Base-by-base conservation (phyloP, 2,329 filamentous ascomycete genomes). In the Sporothrix sp. region DNA sequence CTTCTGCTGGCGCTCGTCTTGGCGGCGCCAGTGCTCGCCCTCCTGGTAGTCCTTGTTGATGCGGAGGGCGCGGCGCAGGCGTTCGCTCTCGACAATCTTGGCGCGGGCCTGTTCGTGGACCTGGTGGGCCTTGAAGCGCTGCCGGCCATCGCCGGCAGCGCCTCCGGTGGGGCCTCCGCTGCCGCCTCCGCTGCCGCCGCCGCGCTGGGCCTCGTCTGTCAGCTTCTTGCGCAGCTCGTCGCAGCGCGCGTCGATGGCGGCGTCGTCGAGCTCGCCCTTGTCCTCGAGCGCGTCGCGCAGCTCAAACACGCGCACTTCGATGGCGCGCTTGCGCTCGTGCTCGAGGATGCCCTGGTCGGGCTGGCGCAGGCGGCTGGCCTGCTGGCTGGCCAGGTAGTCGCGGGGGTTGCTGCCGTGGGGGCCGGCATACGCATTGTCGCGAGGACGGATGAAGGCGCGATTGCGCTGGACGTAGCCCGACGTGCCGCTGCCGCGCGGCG, bases 401-500 rank as follows among this genome's bases (percentile, higher is more conserved):
- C 82, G 83, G 59, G 86, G 74, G 52, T 71, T 74, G 62, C 86
- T 81, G 56, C 80, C 81, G 30, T 81, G 79, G 28, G 82, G 79
- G 67, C 95, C 95, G 0, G 89, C 90, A 16, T 82, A 82, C 53
- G 73, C 76, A 60, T 81, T 78, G 70, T 95, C 88, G 69, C 91
- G 89, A 27, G 87, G 89, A 63, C 78, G 82, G 60, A 96, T 81
- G 64, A 91, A 83, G 16, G 93, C 93, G 32, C 89, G 81, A 71
- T 97, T 98, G 67, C 89, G 87, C 70, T 97, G 91, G 51, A 98
- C 91, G 66, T 97, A 97, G 64, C 93, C 93, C 1, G 91, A 97
- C 52, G 93, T 98, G 43, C 93, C 93, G 64, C 87, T 95, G 59
- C 93, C 93, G 62, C 93, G 84, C 3, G 93, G 93, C 4, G 93